A percentile compares a stretch with the other conserved stretches of the same genome.
Conservation (phyloP, 2,329 filamentous ascomycete genomes). For the Corniculantispora saksenae region DNA sequence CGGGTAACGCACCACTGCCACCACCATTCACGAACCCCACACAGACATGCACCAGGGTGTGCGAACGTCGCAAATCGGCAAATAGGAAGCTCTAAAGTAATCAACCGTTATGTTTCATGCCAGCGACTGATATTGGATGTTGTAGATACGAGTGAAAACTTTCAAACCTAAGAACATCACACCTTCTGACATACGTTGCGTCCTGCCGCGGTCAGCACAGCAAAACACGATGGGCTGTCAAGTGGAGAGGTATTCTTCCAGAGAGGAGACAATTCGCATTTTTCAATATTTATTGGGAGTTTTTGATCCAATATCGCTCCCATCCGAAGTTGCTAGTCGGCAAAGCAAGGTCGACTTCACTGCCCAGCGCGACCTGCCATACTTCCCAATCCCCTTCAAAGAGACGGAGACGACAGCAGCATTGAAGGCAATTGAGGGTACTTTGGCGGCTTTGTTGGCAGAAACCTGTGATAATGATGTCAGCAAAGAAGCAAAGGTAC, state of each 20-base stretch:
- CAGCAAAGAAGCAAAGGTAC: conserved; percentile 26
- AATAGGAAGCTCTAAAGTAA: not conserved
- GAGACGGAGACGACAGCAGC: conserved; percentile 47
- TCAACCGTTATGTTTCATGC: not conserved
- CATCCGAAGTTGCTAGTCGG: conserved; percentile 29
- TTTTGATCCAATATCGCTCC: conserved; percentile 33
- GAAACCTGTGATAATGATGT: conserved; percentile 25
- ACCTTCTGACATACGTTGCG: not conserved
- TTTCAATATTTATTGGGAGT: conserved; percentile 27
- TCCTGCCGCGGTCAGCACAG: not conserved
- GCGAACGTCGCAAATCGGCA: not conserved
- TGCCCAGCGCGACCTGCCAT: conserved; percentile 37
- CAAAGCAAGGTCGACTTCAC: conserved; percentile 34
- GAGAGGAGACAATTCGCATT: conserved; percentile 28
- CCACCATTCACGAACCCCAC: not conserved
- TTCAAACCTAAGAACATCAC: too few species aligned
- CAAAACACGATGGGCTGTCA: not conserved
- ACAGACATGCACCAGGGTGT: too few species aligned
- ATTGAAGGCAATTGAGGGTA: conserved; percentile 45
- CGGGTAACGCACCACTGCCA: conserved; percentile 5
- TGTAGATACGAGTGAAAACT: too few species aligned
- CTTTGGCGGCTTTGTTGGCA: conserved; percentile 34
- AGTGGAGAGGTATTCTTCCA: conserved; percentile 26
- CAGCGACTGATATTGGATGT: too few species aligned
- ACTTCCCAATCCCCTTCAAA: conserved; percentile 50